Conservation (phyloP, 345 rosid genomes). For the Heritiera littoralis region DNA sequence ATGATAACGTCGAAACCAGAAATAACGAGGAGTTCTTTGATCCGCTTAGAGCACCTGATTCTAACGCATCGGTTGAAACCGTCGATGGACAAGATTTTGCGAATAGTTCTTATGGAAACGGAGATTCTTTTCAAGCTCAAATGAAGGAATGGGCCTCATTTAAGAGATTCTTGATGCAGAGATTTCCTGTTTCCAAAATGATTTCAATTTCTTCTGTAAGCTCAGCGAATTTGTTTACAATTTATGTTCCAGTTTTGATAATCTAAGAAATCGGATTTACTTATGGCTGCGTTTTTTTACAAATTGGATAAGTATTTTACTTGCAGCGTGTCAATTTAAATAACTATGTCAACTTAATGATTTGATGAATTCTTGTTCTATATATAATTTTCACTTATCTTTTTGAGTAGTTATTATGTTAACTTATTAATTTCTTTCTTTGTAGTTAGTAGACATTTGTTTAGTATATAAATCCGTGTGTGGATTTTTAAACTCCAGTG, state of each 20-base stretch:
- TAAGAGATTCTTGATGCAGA: conserved; percentile 81
- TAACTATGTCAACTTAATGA: not conserved
- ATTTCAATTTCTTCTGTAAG: conserved; percentile 69
- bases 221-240: not conserved
- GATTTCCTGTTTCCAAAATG: conserved; percentile 79
- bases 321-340: not conserved
- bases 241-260: not conserved
- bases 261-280: not conserved
- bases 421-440: not conserved
- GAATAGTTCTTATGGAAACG: conserved; percentile 31
- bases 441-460: not conserved
- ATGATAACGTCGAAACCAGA: conserved; percentile 21
- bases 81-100: conserved; percentile 30
- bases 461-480: not conserved
- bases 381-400: not conserved
- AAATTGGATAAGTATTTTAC: not conserved
- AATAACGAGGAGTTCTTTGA: conserved; percentile 59
- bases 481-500: not conserved
- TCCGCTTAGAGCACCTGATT: conserved; percentile 54
- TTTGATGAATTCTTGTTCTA: not conserved
- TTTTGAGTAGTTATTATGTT: not conserved
- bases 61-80: conserved; percentile 30
- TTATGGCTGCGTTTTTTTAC: not conserved
- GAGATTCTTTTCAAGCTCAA: conserved; percentile 35
- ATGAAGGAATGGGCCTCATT: conserved; percentile 73